Evolutionary conservation across 441 rosid genomes (phyloP).

Genomic region (Corymbia calophylla): DNA sequence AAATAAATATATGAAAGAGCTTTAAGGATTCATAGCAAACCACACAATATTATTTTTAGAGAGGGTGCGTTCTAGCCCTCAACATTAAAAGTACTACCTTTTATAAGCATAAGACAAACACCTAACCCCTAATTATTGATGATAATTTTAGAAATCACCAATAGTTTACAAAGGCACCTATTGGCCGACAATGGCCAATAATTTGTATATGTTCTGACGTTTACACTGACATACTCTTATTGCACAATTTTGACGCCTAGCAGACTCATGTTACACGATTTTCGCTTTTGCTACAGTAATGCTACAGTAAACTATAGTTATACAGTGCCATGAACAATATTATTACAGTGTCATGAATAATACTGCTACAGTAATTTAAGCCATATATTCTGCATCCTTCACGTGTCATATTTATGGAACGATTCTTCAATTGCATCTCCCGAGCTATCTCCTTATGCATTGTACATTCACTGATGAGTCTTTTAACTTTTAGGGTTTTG

Average conservation of each 20-base stretch:
- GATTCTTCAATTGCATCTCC: fast-evolving
- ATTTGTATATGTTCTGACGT: background rate
- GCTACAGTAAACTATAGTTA: background rate
- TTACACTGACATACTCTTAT: background rate
- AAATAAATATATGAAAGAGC: background rate
- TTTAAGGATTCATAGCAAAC: background rate
- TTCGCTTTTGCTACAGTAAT: background rate
- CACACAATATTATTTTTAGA: background rate
- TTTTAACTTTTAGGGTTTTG: background rate
- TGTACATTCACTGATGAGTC: background rate
- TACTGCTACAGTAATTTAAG: background rate
- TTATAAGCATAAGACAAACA: background rate
- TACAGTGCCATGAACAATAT: no score
- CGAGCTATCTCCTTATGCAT: no score
- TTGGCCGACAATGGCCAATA: background rate
- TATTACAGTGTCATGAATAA: background rate
- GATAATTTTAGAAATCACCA: background rate
- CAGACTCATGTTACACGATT: no score
- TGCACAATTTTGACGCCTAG: background rate
- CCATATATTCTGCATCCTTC: background rate
- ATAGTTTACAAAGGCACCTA: background rate
- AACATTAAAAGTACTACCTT: background rate
- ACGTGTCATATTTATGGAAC: no score
- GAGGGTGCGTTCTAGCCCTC: background rate
- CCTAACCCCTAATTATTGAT: background rate